phyloP scores from a whole-genome alignment of 495 filamentous ascomycete genomes.

The Tuber aestivum region DNA sequence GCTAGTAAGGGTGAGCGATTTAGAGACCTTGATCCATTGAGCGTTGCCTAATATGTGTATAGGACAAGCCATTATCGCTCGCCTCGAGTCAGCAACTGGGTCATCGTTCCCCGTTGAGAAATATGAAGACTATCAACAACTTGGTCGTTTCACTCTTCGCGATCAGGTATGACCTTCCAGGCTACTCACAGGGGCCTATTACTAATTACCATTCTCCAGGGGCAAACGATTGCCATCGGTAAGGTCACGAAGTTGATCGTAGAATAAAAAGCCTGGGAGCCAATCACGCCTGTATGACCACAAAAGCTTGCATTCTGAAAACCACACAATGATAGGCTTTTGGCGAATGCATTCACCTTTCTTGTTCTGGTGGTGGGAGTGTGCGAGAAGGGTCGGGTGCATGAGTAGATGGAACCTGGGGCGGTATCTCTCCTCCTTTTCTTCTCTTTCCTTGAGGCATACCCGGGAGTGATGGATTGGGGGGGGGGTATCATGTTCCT shows the following conservation, averaged over 20 bases:
- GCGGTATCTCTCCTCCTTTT: not conserved
- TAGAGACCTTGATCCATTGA: not conserved
- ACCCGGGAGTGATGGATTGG: not conserved
- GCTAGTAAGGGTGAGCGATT: constrained; percentile 74
- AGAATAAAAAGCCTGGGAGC: constrained; percentile 24
- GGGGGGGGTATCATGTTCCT: not conserved
- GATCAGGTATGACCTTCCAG: constrained; percentile 62
- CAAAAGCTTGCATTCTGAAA: not conserved
- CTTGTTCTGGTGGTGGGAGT: constrained; percentile 6
- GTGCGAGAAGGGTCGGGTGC: not conserved
- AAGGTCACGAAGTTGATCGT: constrained; percentile 83
- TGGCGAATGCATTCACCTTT: not conserved
- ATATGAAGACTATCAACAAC: constrained; percentile 88
- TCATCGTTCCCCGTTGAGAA: constrained; percentile 84
- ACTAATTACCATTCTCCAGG: constrained; percentile 49
- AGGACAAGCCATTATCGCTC: constrained; percentile 66
- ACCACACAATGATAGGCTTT: not conserved
- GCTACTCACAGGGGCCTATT: constrained; percentile 14
- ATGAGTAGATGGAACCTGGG: not conserved
- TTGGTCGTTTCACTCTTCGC: constrained; percentile 90
- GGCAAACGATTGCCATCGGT: constrained; percentile 94
- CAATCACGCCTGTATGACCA: not conserved
- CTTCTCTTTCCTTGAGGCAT: constrained; percentile 7
- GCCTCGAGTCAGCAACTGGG: constrained; percentile 75
- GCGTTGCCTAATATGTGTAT: constrained; percentile 21